Conservation (phyloP, 2,329 filamentous ascomycete species). For the Cordyceps tenuipes region DNA sequence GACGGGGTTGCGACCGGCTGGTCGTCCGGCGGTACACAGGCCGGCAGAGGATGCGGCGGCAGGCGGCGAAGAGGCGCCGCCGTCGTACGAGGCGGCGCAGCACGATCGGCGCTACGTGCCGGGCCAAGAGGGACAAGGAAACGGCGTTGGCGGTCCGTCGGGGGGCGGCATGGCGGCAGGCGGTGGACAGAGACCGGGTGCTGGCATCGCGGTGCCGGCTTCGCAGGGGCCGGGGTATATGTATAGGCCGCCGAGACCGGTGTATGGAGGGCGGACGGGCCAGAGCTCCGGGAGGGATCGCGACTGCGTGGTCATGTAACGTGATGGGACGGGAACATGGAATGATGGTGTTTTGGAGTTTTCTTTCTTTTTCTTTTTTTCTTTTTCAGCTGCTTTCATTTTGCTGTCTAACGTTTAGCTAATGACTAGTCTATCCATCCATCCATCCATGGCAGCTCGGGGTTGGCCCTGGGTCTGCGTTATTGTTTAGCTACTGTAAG, state of each 20-base stretch:
- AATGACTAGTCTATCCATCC: no score
- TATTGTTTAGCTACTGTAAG: no score
- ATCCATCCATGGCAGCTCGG: no score
- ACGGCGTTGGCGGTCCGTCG: not conserved
- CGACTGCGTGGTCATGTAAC: conserved; percentile 42
- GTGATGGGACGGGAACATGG: not conserved
- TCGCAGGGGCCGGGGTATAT: not conserved
- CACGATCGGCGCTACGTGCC: conserved; percentile 44
- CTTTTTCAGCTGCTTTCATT: not conserved
- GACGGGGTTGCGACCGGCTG: not conserved
- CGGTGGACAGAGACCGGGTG: not conserved
- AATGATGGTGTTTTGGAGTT: not conserved
- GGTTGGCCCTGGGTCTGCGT: no score
- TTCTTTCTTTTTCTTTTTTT: not conserved
- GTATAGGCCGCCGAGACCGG: not conserved
- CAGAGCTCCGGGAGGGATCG: conserved; percentile 16
- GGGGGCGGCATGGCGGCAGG: not conserved
- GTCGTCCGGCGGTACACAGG: conserved; percentile 15
- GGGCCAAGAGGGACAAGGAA: conserved; percentile 23
- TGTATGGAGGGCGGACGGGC: conserved; percentile 9
- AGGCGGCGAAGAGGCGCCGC: conserved; percentile 37
- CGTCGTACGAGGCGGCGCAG: conserved; percentile 50
- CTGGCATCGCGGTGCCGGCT: not conserved
- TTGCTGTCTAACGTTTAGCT: not conserved
- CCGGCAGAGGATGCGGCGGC: conserved; percentile 27